Conservation (phyloP, 192 early-diverging fungal genomes). For the Diversispora eburnea region DNA sequence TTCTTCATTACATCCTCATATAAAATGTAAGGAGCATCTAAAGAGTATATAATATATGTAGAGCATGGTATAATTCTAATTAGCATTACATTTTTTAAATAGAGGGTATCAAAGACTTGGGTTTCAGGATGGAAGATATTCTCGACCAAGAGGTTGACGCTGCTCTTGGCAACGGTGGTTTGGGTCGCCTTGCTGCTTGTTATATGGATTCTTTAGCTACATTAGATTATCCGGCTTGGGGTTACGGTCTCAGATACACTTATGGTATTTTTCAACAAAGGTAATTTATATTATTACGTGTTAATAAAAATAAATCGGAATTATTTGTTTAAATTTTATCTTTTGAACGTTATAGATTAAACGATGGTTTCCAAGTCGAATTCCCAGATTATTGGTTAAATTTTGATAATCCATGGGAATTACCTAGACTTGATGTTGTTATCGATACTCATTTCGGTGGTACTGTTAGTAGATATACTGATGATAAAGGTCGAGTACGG, state of each 20-base stretch:
- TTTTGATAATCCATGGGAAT: slow-evolving; percentile 96
- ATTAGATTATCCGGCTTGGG: slow-evolving; percentile 91
- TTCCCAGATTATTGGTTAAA: slow-evolving; percentile 96
- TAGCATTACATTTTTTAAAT: slow-evolving; percentile 4
- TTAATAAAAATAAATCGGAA: neutral
- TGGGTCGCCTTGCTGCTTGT: slow-evolving; percentile 95
- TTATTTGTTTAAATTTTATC: neutral
- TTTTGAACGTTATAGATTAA: slow-evolving; percentile 47
- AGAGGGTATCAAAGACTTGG: slow-evolving; percentile 66
- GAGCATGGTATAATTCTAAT: neutral
- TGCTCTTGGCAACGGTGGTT: slow-evolving; percentile 95
- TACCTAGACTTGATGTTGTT: slow-evolving; percentile 86
- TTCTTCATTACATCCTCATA: too few species aligned
- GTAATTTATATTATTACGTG: slow-evolving; percentile 17
- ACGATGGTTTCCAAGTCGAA: slow-evolving; percentile 94
- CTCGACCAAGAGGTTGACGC: slow-evolving; percentile 94
- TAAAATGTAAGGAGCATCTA: too few species aligned
- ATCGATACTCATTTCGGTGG: slow-evolving; percentile 92
- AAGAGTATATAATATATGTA: too few species aligned
- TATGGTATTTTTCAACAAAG: slow-evolving; percentile 99
- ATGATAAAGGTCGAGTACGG: slow-evolving; percentile 63
- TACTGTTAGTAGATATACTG: slow-evolving; percentile 66
- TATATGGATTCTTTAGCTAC: slow-evolving; percentile 97
- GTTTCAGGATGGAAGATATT: slow-evolving; percentile 90
- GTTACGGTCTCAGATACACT: slow-evolving; percentile 95